Conservation (phyloP, 2,329 filamentous ascomycete species). For the Phaeophleospora eucalypticola region DNA sequence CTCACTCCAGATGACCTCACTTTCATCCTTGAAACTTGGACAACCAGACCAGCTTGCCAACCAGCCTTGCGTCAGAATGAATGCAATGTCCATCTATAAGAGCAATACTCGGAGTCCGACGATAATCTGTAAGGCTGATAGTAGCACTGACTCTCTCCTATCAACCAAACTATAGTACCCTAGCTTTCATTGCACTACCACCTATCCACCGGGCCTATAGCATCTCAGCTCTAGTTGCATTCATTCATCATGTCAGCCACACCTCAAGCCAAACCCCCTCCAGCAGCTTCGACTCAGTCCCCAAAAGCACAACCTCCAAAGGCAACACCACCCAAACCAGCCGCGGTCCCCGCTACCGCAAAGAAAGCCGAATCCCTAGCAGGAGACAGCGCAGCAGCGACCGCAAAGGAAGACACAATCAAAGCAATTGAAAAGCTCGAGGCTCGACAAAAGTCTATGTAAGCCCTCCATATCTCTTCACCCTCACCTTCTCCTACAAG, state of each 20-base stretch:
- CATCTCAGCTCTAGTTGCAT: no score
- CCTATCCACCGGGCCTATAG: no score
- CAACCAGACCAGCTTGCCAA: no score
- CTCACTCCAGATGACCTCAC: no score
- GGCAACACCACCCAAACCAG: neutral
- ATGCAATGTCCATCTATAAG: no score
- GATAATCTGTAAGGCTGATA: no score
- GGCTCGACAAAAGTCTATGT: slow-evolving; percentile 27
- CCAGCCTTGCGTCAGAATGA: no score
- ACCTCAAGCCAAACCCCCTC: neutral
- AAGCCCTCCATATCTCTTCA: slow-evolving; percentile 12
- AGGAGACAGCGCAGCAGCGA: slow-evolving; percentile 11
- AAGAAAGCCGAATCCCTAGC: slow-evolving; percentile 5
- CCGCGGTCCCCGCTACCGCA: slow-evolving; percentile 1
- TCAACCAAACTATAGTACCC: no score
- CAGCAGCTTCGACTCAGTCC: neutral
- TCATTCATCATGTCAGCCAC: slow-evolving; percentile 1
- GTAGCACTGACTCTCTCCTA: no score
- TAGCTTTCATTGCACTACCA: no score
- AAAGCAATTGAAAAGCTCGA: slow-evolving; percentile 31
- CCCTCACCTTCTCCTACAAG: neutral
- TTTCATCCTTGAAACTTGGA: no score
- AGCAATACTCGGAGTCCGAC: no score
- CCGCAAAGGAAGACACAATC: slow-evolving; percentile 21
- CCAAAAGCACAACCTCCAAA: neutral